Evolutionary conservation across 1,139 yeast genomes (phyloP), one percentile per base, ranked within the genome.

Genomic region (Geotrichum aggregatum): DNA sequence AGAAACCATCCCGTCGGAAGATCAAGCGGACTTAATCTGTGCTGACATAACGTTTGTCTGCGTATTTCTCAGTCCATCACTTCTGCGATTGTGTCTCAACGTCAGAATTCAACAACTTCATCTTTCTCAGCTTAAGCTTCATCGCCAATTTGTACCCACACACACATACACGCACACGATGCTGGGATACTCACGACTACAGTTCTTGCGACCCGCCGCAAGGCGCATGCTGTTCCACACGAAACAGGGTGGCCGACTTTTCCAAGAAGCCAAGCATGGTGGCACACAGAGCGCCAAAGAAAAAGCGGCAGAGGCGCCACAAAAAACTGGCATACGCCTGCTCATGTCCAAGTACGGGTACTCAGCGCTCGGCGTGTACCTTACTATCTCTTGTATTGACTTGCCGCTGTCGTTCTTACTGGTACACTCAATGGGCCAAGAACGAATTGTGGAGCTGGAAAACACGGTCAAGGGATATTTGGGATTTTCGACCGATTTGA

Each of bases 261-360:
- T 43, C 22, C 55, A 35, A 11, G 54, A 54, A 46, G 52, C 45
- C 40, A 24, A 11, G 50, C 49, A 43, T 1, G 13, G 14, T 30
- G 42, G 18, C 16, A 26, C 42, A 28, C 1, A 24, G 10, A n/a
- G 18, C 28, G 42, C 19, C 16, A 14, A 14, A 13, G 11, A 18
- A 4, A 14, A 11, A 13, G 34, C 50, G 11, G 48, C 30, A 5
- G 62, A 13, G 16, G 44, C 56, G 28, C 52, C 75, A 13, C 69
- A 72, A 1, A 84, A 85, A 5, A 24, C 28, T 8, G 54, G 54
- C 46, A 71, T 88, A 52, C 86, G 81, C 67, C 84, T 80, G 5
- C 73, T 92, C 58, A 78, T 87, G 67, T 83, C 85, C 63, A 85
- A 86, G 65, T 92, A 92, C 67, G 99, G 99, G 0, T 87, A 84